Percentiles rank a stretch among this genome's conserved stretches.
Evolutionary conservation across 768 basidiomycete genomes (phyloP).

Genomic region (Lyophyllum atratum): DNA sequence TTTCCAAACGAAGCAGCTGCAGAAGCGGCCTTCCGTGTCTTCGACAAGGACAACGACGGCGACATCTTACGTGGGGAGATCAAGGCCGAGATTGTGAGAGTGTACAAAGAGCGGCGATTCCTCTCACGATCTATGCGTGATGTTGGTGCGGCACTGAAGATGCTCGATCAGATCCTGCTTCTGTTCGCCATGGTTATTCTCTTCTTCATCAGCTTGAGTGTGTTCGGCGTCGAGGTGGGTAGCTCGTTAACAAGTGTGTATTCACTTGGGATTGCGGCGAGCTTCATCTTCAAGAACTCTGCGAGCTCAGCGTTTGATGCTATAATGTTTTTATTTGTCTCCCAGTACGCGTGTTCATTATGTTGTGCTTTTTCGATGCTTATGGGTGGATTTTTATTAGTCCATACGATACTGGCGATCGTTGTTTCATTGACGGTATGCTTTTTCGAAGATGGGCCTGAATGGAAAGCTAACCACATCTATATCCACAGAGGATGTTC

Average conservation of each 20-base stretch:
- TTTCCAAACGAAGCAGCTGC: slow-evolving; percentile 60
- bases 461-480: not conserved
- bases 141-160: slow-evolving; percentile 65
- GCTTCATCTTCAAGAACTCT: slow-evolving; percentile 79
- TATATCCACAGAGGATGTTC: slow-evolving; percentile 50
- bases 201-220: slow-evolving; percentile 72
- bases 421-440: slow-evolving; percentile 71
- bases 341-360: slow-evolving; percentile 55
- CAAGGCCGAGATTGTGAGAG: slow-evolving; percentile 63
- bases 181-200: slow-evolving; percentile 63
- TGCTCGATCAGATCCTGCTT: slow-evolving; percentile 64
- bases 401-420: slow-evolving; percentile 81
- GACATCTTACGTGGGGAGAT: slow-evolving; percentile 78
- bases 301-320: slow-evolving; percentile 76
- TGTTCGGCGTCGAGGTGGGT: slow-evolving; percentile 71
- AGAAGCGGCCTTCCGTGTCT: slow-evolving; percentile 69
- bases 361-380: not conserved
- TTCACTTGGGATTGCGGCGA: slow-evolving; percentile 69
- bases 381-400: slow-evolving; percentile 32
- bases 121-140: slow-evolving; percentile 78
- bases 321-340: slow-evolving; percentile 81
- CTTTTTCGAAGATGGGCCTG: not conserved
- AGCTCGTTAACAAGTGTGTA: slow-evolving; percentile 72
- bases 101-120: slow-evolving; percentile 80
- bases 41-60: slow-evolving; percentile 77